phyloP scores from a whole-genome alignment of 345 rosid species.

The Rubroshorea leprosula region DNA sequence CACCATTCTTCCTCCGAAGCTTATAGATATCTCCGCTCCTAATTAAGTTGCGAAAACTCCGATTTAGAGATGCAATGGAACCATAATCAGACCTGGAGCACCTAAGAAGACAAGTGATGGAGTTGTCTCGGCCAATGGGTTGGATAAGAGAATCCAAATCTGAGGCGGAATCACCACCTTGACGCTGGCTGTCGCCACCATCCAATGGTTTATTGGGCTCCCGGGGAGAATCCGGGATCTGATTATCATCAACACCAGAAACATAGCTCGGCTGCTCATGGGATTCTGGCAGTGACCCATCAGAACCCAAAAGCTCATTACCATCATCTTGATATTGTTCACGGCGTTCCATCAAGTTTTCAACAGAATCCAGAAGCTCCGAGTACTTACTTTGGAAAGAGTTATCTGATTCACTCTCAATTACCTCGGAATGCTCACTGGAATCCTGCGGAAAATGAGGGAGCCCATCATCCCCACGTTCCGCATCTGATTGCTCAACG shows the following conservation, averaged over 20 bases:
- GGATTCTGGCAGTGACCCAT: too few species aligned
- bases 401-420: not conserved
- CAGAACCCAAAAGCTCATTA: too few species aligned
- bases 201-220: too few species aligned
- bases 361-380: too few species aligned
- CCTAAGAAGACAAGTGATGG: slow-evolving; percentile 58
- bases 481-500: not conserved
- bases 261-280: too few species aligned
- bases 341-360: too few species aligned
- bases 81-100: slow-evolving; percentile 85
- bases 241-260: too few species aligned
- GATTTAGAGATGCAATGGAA: slow-evolving; percentile 59
- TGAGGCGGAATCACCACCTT: slow-evolving; percentile 38
- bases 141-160: slow-evolving; percentile 58
- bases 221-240: too few species aligned
- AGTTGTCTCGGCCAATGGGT: slow-evolving; percentile 72
- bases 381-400: too few species aligned
- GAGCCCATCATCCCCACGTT: not conserved
- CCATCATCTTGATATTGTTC: too few species aligned
- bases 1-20: slow-evolving; percentile 47
- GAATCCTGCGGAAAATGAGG: not conserved
- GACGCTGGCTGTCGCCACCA: slow-evolving; percentile 11
- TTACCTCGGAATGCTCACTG: not conserved
- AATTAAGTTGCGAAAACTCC: slow-evolving; percentile 57
- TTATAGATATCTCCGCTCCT: slow-evolving; percentile 66